Conservation (phyloP, 2,329 filamentous ascomycete species). For the Paraconiothyrium brasiliense region DNA sequence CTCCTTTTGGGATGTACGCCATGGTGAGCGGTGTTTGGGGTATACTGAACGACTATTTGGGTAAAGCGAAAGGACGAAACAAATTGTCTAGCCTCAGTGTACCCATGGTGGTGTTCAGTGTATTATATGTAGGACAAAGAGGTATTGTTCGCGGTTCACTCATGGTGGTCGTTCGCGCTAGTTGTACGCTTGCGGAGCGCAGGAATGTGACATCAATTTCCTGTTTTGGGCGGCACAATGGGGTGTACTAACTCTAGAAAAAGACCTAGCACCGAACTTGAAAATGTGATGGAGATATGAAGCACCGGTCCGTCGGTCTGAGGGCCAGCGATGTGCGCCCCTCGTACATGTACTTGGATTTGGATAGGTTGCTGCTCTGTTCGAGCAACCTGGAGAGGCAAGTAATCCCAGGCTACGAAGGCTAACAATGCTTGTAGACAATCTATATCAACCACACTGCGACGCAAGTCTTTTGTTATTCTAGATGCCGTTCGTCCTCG, state of each 20-base stretch:
- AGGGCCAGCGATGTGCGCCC: neutral
- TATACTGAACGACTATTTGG: neutral
- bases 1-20: slow-evolving; percentile 20
- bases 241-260: neutral
- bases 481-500: too few species aligned
- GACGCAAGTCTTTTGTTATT: too few species aligned
- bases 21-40: neutral
- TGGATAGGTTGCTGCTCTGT: neutral
- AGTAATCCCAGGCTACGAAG: neutral
- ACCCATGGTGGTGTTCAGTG: neutral
- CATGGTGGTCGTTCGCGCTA: neutral
- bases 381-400: neutral
- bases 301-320: neutral
- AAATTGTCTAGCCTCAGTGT: neutral
- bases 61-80: neutral
- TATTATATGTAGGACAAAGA: slow-evolving; percentile 6
- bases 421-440: neutral
- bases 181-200: neutral
- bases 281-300: neutral
- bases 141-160: neutral
- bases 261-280: neutral
- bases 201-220: slow-evolving; percentile 2
- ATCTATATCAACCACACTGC: too few species aligned
- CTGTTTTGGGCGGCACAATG: neutral
- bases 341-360: neutral